Evolutionary conservation across 805 yeast species (phyloP).

Genomic region (Kazachstania taianensis): DNA sequence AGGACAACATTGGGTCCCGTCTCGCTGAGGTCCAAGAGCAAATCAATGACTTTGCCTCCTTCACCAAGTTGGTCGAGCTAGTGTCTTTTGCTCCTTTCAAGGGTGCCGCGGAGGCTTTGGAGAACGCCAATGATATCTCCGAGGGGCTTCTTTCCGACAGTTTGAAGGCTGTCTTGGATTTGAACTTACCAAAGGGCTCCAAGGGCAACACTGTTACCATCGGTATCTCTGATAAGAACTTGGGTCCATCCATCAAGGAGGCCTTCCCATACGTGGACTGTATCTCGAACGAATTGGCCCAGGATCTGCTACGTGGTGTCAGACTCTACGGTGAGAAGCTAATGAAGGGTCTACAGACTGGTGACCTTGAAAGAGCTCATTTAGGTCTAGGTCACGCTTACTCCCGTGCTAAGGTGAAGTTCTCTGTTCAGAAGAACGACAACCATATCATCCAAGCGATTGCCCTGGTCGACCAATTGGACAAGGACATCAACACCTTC

Average conservation of each 20-base stretch:
- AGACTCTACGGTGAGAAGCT: constrained; percentile 84
- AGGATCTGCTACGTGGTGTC: constrained; percentile 90
- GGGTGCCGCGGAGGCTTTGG: constrained; percentile 98
- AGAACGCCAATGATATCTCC: constrained; percentile 94
- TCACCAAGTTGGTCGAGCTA: constrained; percentile 86
- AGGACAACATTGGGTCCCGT: constrained; percentile 87
- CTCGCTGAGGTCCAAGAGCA: constrained; percentile 91
- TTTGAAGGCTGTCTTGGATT: constrained; percentile 78
- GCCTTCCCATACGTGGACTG: constrained; percentile 81
- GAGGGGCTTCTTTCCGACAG: constrained; percentile 94
- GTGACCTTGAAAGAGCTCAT: constrained; percentile 96
- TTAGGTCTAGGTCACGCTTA: constrained; percentile 98
- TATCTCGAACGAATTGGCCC: constrained; percentile 82
- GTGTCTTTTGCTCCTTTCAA: constrained; percentile 96
- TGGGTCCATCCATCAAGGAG: constrained; percentile 96
- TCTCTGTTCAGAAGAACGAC: constrained; percentile 95
- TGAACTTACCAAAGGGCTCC: constrained; percentile 74
- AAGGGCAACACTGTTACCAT: constrained; percentile 56
- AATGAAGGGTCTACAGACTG: constrained; percentile 83
- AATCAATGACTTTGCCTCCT: constrained; percentile 70
- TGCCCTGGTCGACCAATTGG: constrained; percentile 93
- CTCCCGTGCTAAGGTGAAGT: constrained; percentile 98
- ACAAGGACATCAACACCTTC: constrained; percentile 95
- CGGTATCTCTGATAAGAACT: constrained; percentile 88
- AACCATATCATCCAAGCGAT: constrained; percentile 98